Conservation (phyloP, 345 rosid genomes). For the Eucalyptus globulus region DNA sequence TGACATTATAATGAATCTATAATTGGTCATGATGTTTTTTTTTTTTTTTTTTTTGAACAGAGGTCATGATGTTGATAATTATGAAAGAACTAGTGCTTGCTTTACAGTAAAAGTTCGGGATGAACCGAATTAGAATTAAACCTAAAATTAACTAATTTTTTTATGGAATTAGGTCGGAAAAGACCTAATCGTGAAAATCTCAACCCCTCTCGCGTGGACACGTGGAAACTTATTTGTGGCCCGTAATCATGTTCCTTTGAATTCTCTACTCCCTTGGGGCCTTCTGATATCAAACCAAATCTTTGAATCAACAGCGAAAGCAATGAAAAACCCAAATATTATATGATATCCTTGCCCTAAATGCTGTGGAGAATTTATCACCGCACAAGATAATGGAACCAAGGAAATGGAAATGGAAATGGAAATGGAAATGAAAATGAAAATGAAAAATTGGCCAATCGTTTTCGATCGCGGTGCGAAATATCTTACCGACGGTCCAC, state of each 20-base stretch:
- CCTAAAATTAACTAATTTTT: neutral
- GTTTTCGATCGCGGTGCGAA: neutral
- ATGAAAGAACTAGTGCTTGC: neutral
- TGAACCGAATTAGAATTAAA: neutral
- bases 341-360: neutral
- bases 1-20: too few relatives aligned
- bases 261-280: neutral
- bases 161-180: neutral
- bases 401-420: neutral
- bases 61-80: neutral
- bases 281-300: neutral
- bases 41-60: too few relatives aligned
- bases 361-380: neutral
- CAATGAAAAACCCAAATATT: neutral
- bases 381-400: neutral
- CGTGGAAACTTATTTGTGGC: neutral
- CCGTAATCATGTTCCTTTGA: neutral
- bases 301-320: neutral
- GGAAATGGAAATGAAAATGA: neutral
- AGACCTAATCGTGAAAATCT: neutral
- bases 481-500: neutral
- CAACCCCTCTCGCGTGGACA: neutral
- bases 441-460: neutral
- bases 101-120: accelerated
- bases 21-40: neutral